Evolutionary conservation across 2,329 filamentous ascomycete genomes (phyloP).

Genomic region (Trichoderma simmonsii): DNA sequence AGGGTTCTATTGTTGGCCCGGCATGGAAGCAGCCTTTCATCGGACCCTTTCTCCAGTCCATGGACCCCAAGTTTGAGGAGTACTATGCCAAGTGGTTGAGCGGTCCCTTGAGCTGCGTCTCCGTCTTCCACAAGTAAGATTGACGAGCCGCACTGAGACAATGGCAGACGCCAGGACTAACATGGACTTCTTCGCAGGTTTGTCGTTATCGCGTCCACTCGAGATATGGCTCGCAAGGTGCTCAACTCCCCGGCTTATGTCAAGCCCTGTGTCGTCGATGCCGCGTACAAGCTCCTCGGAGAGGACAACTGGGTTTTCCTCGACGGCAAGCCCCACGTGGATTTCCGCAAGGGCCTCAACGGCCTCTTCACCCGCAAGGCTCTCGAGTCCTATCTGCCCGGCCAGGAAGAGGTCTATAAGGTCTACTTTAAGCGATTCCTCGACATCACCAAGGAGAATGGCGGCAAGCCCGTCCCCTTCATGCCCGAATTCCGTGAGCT

Average conservation of each 20-base stretch:
- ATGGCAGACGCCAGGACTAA: neutral
- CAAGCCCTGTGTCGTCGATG: slow-evolving; percentile 95
- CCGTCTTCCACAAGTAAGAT: slow-evolving; percentile 94
- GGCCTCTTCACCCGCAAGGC: slow-evolving; percentile 89
- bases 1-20: slow-evolving; percentile 73
- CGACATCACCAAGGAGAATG: slow-evolving; percentile 67
- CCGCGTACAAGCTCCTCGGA: slow-evolving; percentile 88
- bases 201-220: slow-evolving; percentile 91
- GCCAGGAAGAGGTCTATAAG: slow-evolving; percentile 89
- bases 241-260: slow-evolving; percentile 91
- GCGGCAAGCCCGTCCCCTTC: slow-evolving; percentile 75
- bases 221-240: slow-evolving; percentile 93
- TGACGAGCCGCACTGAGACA: neutral
- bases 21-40: slow-evolving; percentile 79
- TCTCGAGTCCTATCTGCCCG: slow-evolving; percentile 82
- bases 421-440: slow-evolving; percentile 80
- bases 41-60: slow-evolving; percentile 89
- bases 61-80: slow-evolving; percentile 86
- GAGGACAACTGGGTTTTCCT: slow-evolving; percentile 95
- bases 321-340: slow-evolving; percentile 90
- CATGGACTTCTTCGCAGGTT: slow-evolving; percentile 56
- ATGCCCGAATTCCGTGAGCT: slow-evolving; percentile 92
- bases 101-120: slow-evolving; percentile 91
- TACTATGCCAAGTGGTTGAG: slow-evolving; percentile 93
- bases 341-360: slow-evolving; percentile 96